These are phyloP conservation scores for Pestalotiopsis fici DNA, from an alignment of 2,329 filamentous ascomycete species.

Conservation along the genomic window DNA sequence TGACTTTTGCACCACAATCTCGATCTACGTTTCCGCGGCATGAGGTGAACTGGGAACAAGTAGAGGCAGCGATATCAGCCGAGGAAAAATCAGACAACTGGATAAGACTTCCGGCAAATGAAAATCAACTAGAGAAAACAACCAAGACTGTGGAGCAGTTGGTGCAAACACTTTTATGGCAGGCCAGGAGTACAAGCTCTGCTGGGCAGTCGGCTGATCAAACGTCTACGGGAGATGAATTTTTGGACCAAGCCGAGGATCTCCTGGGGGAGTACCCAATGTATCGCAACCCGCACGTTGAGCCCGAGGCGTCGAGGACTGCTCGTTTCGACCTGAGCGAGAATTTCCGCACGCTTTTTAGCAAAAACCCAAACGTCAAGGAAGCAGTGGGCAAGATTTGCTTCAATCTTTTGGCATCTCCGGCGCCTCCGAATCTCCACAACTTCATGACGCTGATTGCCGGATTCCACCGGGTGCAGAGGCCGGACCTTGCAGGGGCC, in stretches of 20 bases:
- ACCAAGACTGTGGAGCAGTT: conserved; percentile 9
- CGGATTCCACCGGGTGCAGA: conserved; percentile 58
- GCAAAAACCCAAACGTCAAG: conserved; percentile 20
- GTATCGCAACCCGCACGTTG: conserved; percentile 19
- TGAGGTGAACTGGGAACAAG: conserved; percentile 26
- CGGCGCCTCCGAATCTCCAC: conserved; percentile 63
- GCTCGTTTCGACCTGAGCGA: conserved; percentile 21
- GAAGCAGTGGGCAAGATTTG: conserved; percentile 48
- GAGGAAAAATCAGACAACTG: conserved; percentile 19
- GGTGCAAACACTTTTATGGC: conserved; percentile 9
- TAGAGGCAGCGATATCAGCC: conserved; percentile 22
- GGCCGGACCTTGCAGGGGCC: conserved; percentile 51
- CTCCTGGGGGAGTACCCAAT: conserved; percentile 20
- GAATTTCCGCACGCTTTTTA: conserved; percentile 28
- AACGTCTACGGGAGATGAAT: conserved; percentile 7
- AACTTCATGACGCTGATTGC: conserved; percentile 72
- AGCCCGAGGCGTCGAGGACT: conserved; percentile 12
- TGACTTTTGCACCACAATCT: conserved; percentile 14
- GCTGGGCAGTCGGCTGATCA: background rate
- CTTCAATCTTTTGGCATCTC: conserved; percentile 67
- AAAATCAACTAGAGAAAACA: conserved; percentile 9
- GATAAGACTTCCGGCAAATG: conserved; percentile 21
- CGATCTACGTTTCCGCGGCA: conserved; percentile 19
- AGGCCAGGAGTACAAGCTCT: background rate
- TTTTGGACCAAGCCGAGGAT: conserved; percentile 18